Evolutionary conservation across 352 stramenopile genomes (phyloP), one percentile per base, ranked within the genome.

Genomic region (Phytophthora pini): DNA sequence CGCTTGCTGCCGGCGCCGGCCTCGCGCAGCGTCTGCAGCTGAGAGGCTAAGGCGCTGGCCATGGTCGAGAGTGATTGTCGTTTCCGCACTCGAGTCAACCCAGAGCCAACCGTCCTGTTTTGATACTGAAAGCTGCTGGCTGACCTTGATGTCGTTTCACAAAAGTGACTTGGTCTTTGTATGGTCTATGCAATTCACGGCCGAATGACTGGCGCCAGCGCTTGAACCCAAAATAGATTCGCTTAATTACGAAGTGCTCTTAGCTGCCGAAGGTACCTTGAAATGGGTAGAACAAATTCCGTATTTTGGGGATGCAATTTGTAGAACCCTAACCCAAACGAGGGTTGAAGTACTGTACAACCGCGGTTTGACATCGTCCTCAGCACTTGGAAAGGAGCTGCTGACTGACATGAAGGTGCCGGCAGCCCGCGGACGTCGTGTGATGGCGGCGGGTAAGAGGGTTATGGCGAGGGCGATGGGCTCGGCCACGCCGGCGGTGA

Each of bases 21-120:
- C 62, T 93, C 83, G 50, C 88, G 84, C 39, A 96, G 85, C 71
- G 81, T 70, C 76, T 96, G 87, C 48, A 96, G 75, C 74, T 96
- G 88, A 59, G 70, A 74, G 32, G 83, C 87, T 34, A 96, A 72
- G 45, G 88, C 77, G 72, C 80, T 89, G 48, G 77, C 72, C 83
- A 90, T 89, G 34, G 32, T 63, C 56, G 38, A 60, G 13, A 52
- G 64, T 71, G 41, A 43, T 31, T 60, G 48, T 49, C 31, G 31
- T 36, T 36, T 36, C 31, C 31, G 31, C 31, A 26, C 36, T 36
- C 32, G 34, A 56, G 60, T 60, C 50, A 61, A 56, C 29, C 51
- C 50, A 45, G 29, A 67, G 45, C 64, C 56, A 66, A 70, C 53
- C 63, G 55, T 65, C 44, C 52, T 52, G 51, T 60, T 70, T 74